Base-by-base conservation (phyloP, 2,329 filamentous ascomycete species). In the Fusarium sp. region DNA sequence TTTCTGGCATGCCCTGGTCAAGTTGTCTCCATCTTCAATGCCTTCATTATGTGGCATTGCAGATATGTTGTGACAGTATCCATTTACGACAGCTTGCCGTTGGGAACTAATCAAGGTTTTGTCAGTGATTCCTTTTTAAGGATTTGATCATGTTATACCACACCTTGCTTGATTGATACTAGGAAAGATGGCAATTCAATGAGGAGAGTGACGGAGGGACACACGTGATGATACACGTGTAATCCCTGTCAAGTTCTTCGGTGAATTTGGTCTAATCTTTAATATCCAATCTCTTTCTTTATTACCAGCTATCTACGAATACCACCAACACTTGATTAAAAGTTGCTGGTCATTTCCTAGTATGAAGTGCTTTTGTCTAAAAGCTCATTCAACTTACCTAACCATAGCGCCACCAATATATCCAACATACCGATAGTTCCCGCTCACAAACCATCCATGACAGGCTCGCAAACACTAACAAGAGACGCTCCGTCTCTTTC, bases 401-500 rank as follows among this genome's bases (percentile, higher is more conserved):
- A 31, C 27, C 17, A 49, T 57, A 53, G 66, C 63, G 62, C 51
- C 58, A 67, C 61, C 23, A 45, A 45, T 37, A 21, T 35, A 35
- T n/a, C n/a, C n/a, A n/a, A n/a, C n/a, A n/a, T 35, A 37, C 54
- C 54, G 50, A 60, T 41, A 54, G 47, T 49, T 67, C 25, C 66
- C 66, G 53, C 31, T 20, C 49, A 31, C 43, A 43, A 49, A 25
- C 40, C 55, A 36, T 25, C 13, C 11, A 9, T 55, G 42, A 33
- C 50, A 46, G 21, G 21, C 53, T 50, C 45, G 51, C 43, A n/a
- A 49, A 51, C 25, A 35, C 29, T 20, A 48, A 50, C 23, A 21
- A 20, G 46, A 49, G 36, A 33, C 31, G 54, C 47, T 64, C 67
- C 67, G 67, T 70, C 50, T 61, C 63, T 60, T 69, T 48, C 67